Base-by-base conservation (phyloP, 495 filamentous ascomycete genomes). In the Daldinia childiae region DNA sequence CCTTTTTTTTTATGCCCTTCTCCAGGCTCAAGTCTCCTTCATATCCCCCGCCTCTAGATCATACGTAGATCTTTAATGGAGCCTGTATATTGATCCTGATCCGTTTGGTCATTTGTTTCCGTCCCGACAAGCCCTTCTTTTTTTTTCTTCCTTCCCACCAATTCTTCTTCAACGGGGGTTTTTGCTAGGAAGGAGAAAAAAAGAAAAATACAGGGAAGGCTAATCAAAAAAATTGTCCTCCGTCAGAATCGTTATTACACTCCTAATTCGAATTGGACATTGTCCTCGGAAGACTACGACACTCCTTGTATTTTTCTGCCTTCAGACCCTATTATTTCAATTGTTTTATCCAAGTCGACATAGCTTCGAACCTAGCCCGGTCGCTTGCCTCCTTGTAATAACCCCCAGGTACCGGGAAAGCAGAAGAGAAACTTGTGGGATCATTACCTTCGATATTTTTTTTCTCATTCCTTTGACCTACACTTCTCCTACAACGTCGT, bases 11-110 rank as follows among this genome's bases (percentile, higher is more conserved):
- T 77, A 74, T 79, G 71, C 75, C 77, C 73, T 78, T 78, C 75
- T 77, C 78, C 74, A 77, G 73, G 79, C 75, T 80, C 74, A 69
- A 74, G 68, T 73, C 77, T 51, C 75, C 73, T 73, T 73, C 64
- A 63, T 66, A 74, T 71, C 69, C 75, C 71, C 74, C 72, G 73
- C 71, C 66, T 67, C 70, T 77, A 76, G 71, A 67, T 73, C 80
- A 80, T 78, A 79, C 81, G 74, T 77, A 80, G 81, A 85, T 84
- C 84, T 86, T 85, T 87, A 86, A 84, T 86, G 83, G 79, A 82
- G 83, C 83, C 82, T 86, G 86, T 87, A 82, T 81, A 82, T 81
- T 80, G 74, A 77, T 74, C 75, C 66, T 78, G 74, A 76, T 69
- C 77, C 67, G 77, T 72, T 76, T 76, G 74, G 76, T 70, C 62